Base-by-base conservation (phyloP, 1,139 yeast species). In the Kodamaea suecica region DNA sequence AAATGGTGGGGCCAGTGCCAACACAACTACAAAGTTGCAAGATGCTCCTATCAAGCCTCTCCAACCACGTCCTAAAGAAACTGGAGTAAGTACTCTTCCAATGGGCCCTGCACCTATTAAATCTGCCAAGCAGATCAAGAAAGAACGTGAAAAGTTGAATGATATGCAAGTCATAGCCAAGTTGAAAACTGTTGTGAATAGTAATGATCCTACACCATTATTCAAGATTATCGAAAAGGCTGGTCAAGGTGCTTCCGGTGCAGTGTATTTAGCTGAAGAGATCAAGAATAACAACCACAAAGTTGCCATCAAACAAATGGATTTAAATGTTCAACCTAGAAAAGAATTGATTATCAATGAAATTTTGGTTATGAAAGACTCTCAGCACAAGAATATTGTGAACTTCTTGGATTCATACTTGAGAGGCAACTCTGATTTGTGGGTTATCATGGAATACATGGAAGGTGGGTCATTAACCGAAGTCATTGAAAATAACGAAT, bases 201-300 rank as follows among this genome's bases (percentile, higher is more conserved):
- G 75, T 44, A 73, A 78, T 31, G 95, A 92, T 59, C 98, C 99
- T 11, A 72, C 85, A 5, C 84, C 88, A 23, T 73, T 80, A 39
- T 94, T 87, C 63, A 84, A 83, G 53, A 85, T 87, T 63, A 74
- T 92, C 49, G 94, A 86, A 59, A 88, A 88, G 55, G 95, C 97
- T 3, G 99, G 99, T n/a, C 98, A 94, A 64, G 99, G 99, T 51
- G 99, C 98, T 1, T 80, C 92, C 42, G 99, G 99, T 12, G 84
- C 92, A 2, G 99, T 94, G 15, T 94, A 86, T 53, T 73, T 92
- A 36, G 98, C 97, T 0, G 78, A 80, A 49, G 61, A 80, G 40
- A 63, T 70, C 38, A 55, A 54, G 5, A 54, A 57, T 10, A 55
- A 55, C 31, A 51, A 58, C 45, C 59, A 48, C 41, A 78, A 61